phyloP scores from a whole-genome alignment of 2,329 filamentous ascomycete species.

The Paramyrothecium sp. region DNA sequence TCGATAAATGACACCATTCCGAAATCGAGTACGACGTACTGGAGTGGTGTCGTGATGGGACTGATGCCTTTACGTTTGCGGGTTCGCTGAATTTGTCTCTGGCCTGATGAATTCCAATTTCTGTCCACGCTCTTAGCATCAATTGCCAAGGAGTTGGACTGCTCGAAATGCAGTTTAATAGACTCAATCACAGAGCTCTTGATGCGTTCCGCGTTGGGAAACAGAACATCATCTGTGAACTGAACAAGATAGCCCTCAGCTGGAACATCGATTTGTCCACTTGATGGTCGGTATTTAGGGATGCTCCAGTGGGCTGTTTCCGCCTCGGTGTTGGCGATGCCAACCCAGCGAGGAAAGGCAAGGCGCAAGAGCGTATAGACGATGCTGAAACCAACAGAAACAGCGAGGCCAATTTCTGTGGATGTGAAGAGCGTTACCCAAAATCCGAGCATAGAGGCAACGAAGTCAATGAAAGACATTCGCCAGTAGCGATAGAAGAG shows the following conservation, averaged over 20 bases:
- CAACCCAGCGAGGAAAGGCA: slow-evolving; percentile 48
- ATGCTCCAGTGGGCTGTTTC: slow-evolving; percentile 25
- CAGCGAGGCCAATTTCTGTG: slow-evolving; percentile 58
- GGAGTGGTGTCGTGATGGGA: slow-evolving; percentile 35
- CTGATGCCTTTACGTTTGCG: slow-evolving; percentile 35
- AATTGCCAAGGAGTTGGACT: slow-evolving; percentile 39
- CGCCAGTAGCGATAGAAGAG: slow-evolving; percentile 65
- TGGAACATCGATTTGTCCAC: slow-evolving; percentile 27
- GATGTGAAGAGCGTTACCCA: slow-evolving; percentile 63
- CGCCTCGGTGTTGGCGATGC: slow-evolving; percentile 24
- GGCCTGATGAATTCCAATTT: slow-evolving; percentile 53
- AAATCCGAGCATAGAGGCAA: slow-evolving; percentile 61
- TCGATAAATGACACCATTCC: slow-evolving; percentile 51
- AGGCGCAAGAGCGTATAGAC: slow-evolving; percentile 58
- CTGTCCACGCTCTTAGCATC: slow-evolving; percentile 38
- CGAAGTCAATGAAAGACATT: slow-evolving; percentile 63
- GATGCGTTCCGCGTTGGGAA: slow-evolving; percentile 57
- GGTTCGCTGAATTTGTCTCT: slow-evolving; percentile 44
- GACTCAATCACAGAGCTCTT: slow-evolving; percentile 49
- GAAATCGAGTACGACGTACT: slow-evolving; percentile 52
- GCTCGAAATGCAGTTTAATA: slow-evolving; percentile 37
- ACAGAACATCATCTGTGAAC: slow-evolving; percentile 58
- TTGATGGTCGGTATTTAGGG: slow-evolving; percentile 12
- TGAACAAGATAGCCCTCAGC: slow-evolving; percentile 54
- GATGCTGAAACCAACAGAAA: slow-evolving; percentile 62